Base-by-base conservation (phyloP, 495 filamentous ascomycete species). In the Penicillium chermesinum region DNA sequence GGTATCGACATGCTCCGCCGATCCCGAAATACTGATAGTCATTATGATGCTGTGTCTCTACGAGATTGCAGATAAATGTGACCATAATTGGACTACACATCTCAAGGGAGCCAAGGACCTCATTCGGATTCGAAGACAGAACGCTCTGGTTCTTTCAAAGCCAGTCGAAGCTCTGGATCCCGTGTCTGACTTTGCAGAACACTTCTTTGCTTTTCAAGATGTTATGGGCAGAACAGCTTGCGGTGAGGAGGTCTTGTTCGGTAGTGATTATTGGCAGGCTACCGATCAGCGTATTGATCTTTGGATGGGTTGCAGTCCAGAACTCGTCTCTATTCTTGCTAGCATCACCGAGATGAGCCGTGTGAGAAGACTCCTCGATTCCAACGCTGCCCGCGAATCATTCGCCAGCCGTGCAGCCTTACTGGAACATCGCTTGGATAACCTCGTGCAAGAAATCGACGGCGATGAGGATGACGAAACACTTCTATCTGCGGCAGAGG, bases 1-100 rank as follows among this genome's bases (percentile, higher is more conserved):
- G 0, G 44, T 53, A 2, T 22, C 53, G 8, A 57, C 33, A 3
- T 65, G 55, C 36, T 59, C 55, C 5, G 50, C 48, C 13, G 64
- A 73, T 32, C 66, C 71, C 0, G 69, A 74, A 48, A 51, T 71
- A 1, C 44, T 74, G 20, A 62, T 67, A 2, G 62, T 71, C 22
- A 73, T 74, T 69, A 71, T 74, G 58, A 66, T 74, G 62, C 53
- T 74, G 15, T 74, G 69, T 48, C 61, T 72, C 0, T 74, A 68
- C 47, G 71, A 74, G 46, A 72, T 74, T 41, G 62, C 72, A 17
- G 70, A 74, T 37, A 65, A 71, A 33, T 74, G 71, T 22, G 69
- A 73, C 39, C 59, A 66, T 32, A 64, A 65, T 38, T 74, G 71
- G 71, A 69, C 62, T 1, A 63, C 73, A 21, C 71, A 74, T 50